Evolutionary conservation across 1,284 basidiomycete genomes (phyloP), one percentile per base, ranked within the genome.

Genomic region (Cryptococcus jaspeensis): DNA sequence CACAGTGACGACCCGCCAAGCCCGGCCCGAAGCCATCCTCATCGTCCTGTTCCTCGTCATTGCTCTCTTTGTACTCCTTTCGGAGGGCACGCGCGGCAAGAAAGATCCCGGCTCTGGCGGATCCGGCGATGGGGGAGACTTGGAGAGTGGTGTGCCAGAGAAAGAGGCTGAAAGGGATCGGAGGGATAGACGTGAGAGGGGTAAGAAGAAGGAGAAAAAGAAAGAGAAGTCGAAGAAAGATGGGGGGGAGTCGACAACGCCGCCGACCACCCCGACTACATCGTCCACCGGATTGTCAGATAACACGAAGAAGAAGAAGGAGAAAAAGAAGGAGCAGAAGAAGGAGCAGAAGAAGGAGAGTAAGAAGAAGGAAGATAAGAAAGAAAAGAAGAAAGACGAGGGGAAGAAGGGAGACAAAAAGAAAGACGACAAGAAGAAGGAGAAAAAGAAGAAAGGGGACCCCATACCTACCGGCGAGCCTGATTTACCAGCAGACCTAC

Each of bases 21-120:
- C 53, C n/a, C 49, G 52, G 20, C 58, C 58, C n/a, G 58, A 51
- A 36, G 53, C 58, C 6, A 55, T 59, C 37, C 22, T 59, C 22
- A 42, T 59, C 15, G 58, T 59, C 35, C 12, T 55, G 16, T 55
- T 59, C 35, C 32, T 59, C 5, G 16, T 55, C 11, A 22, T 59
- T 3, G 58, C 49, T 6, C 25, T 54, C 4, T 59, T 47, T 32
- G 44, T 59, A 2, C 54, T 55, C 20, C n/a, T n/a, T n/a, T 59
- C 12, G 41, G 52, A 2, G 57, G 57, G 28, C 13, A 42, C 9
- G 15, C 8, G 36, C 5, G 37, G 18, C 18, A 23, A 39, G 48
- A 36, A 40, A 20, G 41, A 5, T 3, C 5, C n/a, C 15, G n/a
- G 15, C 11, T 43, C 41, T 43, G 18, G 18, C 9, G 41, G 28